Conservation (phyloP, 805 yeast species). For the Candida succiphila region DNA sequence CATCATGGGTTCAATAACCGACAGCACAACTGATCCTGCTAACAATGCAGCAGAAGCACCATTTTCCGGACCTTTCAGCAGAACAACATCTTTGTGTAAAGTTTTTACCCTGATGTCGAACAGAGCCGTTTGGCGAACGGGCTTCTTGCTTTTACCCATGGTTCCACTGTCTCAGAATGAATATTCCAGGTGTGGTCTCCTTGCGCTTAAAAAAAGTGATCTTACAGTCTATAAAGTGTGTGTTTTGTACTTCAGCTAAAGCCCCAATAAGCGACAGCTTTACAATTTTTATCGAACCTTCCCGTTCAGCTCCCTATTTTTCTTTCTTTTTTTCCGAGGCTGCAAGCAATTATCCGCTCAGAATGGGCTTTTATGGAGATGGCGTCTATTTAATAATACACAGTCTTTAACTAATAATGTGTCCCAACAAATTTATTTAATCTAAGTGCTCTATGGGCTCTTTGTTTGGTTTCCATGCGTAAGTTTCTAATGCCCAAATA, state of each 20-base stretch:
- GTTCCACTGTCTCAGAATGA: too few species aligned
- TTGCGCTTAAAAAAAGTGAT: background rate
- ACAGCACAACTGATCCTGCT: constrained; percentile 68
- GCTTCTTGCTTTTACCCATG: constrained; percentile 15
- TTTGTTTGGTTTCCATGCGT: constrained; percentile 26
- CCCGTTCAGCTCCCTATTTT: too few species aligned
- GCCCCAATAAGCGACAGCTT: too few species aligned
- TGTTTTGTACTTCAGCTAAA: background rate
- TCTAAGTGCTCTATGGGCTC: constrained; percentile 25
- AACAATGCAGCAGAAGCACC: constrained; percentile 73
- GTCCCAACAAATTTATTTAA: too few species aligned
- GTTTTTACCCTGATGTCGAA: constrained; percentile 50
- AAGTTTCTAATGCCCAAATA: constrained; percentile 30
- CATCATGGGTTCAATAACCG: constrained; percentile 65
- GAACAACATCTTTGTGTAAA: constrained; percentile 66
- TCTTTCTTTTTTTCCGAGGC: too few species aligned
- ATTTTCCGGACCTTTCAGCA: constrained; percentile 67
- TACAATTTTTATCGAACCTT: too few species aligned
- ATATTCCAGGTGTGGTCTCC: background rate
- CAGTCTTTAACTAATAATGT: too few species aligned
- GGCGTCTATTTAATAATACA: too few species aligned
- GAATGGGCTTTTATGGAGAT: too few species aligned
- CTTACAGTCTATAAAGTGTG: background rate
- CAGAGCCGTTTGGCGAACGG: constrained; percentile 19
- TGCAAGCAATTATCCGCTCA: too few species aligned